Conservation (phyloP, 2,329 filamentous ascomycete genomes). For the Calonectria honghensis region DNA sequence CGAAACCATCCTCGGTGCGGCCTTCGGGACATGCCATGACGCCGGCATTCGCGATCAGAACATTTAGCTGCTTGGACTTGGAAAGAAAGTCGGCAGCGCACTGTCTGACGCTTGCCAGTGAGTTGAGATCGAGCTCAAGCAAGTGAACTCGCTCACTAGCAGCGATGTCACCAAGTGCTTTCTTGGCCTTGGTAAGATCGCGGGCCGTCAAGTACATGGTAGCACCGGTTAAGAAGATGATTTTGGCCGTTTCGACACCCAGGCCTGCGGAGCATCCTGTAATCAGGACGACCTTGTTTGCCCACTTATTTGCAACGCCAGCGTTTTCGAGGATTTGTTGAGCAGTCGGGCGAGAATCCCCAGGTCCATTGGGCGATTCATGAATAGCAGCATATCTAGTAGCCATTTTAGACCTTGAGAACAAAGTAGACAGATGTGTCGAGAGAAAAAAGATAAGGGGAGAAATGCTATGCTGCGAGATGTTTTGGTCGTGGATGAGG, state of each 20-base stretch:
- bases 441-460: background rate
- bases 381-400: slow-evolving; percentile 6
- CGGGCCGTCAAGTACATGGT: slow-evolving; percentile 13
- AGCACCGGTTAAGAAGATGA: background rate
- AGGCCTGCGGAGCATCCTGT: slow-evolving; percentile 25
- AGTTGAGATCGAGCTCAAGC: slow-evolving; percentile 10
- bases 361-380: background rate
- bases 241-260: slow-evolving; percentile 2
- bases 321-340: slow-evolving; percentile 3
- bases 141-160: slow-evolving; percentile 8
- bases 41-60: slow-evolving; percentile 68
- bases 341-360: slow-evolving; percentile 14
- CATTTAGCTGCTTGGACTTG: slow-evolving; percentile 48
- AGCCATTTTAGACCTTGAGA: background rate
- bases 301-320: background rate
- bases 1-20: slow-evolving; percentile 63
- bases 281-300: background rate
- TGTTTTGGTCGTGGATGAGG: background rate
- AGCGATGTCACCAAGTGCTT: background rate
- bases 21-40: slow-evolving; percentile 59
- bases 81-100: slow-evolving; percentile 20
- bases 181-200: background rate
- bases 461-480: background rate
- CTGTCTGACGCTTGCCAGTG: background rate
- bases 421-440: too few species aligned